Conservation (phyloP, 768 basidiomycete genomes). For the Boletus pseudo-olivaceus region DNA sequence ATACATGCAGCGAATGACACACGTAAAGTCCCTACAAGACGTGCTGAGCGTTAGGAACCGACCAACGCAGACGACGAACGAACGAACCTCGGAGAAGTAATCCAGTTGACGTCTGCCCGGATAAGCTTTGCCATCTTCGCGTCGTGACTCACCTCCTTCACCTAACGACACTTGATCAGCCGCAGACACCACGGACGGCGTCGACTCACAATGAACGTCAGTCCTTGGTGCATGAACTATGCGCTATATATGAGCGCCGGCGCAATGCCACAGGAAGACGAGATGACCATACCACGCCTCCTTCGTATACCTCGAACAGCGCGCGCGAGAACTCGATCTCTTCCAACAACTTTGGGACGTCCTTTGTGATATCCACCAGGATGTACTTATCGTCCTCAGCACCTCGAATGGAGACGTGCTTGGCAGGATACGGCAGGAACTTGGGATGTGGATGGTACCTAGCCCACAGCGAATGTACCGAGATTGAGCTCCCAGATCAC, state of each 20-base stretch:
- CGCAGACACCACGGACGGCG: background rate
- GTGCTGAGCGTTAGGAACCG: background rate
- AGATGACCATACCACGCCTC: slow-evolving; percentile 60
- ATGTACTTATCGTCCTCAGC: slow-evolving; percentile 75
- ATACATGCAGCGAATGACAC: slow-evolving; percentile 19
- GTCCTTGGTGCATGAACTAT: slow-evolving; percentile 86
- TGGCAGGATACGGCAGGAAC: slow-evolving; percentile 73
- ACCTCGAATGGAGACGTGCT: slow-evolving; percentile 71
- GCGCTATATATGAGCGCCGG: slow-evolving; percentile 1
- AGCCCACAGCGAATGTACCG: background rate
- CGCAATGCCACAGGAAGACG: background rate
- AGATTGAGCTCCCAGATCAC: background rate
- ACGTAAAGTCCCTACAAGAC: slow-evolving; percentile 68
- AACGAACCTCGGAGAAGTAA: slow-evolving; percentile 63
- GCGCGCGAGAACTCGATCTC: slow-evolving; percentile 82
- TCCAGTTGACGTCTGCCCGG: slow-evolving; percentile 79
- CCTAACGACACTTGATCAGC: slow-evolving; percentile 36
- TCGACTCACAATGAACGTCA: slow-evolving; percentile 65
- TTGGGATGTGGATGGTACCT: slow-evolving; percentile 85
- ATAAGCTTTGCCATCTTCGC: slow-evolving; percentile 64
- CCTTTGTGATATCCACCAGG: slow-evolving; percentile 59
- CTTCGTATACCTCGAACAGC: slow-evolving; percentile 87
- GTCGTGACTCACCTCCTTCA: slow-evolving; percentile 81
- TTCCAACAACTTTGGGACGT: slow-evolving; percentile 52
- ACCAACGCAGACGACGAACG: background rate